Conservation (phyloP, 2,329 filamentous ascomycete genomes). For the Phaeosphaeria sp. region DNA sequence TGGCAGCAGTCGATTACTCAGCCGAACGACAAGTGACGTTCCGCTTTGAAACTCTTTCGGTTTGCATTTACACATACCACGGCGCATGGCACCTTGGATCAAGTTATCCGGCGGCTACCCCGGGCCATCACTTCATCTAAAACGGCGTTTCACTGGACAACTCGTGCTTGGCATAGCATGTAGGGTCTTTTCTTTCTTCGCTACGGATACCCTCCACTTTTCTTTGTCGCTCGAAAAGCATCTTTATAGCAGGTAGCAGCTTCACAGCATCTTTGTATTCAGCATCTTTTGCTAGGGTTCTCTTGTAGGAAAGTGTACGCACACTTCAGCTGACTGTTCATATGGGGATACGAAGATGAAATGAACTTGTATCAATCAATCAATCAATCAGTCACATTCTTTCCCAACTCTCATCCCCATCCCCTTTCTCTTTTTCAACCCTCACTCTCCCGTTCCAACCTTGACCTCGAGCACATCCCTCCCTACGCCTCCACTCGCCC, state of each 20-base stretch:
- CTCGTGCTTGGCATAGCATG: conserved; percentile 1
- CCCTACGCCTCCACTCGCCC: conserved; percentile 3
- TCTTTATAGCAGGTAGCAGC: neutral
- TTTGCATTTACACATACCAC: neutral
- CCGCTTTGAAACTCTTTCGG: neutral
- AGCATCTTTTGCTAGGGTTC: neutral
- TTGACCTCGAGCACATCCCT: conserved; percentile 44
- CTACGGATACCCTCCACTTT: conserved; percentile 45
- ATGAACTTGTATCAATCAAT: too few relatives aligned
- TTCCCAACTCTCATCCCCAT: too few relatives aligned
- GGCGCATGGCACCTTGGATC: conserved; percentile 5
- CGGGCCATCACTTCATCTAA: conserved; percentile 3
- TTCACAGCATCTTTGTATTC: neutral
- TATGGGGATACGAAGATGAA: neutral
- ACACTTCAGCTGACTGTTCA: neutral
- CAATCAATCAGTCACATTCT: too few relatives aligned
- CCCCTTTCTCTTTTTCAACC: too few relatives aligned
- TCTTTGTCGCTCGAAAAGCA: neutral
- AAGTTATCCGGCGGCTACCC: neutral
- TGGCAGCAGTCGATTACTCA: conserved; percentile 70
- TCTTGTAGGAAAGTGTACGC: neutral
- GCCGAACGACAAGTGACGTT: conserved; percentile 35
- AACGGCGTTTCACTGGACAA: conserved; percentile 21
- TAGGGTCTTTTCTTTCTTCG: conserved; percentile 12
- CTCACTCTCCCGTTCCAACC: conserved; percentile 34